Evolutionary conservation across 306 rosid genomes (phyloP).

Genomic region (Senna siamea): DNA sequence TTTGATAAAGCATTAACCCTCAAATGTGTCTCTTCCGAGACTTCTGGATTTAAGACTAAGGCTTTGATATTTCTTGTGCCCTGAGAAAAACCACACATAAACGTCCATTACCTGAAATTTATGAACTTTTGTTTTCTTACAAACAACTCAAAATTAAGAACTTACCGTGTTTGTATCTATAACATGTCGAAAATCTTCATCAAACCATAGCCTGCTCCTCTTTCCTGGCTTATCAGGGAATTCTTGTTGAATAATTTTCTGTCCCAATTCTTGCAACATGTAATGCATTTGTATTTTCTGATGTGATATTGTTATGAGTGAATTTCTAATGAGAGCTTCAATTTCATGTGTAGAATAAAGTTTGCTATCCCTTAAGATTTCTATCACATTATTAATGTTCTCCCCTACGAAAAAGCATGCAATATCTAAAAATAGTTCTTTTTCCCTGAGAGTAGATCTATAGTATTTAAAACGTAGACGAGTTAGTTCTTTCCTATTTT

Average conservation of each 20-base stretch:
- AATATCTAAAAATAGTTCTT: conserved; percentile 38
- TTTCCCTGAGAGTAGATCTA: background rate
- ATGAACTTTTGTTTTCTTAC: background rate
- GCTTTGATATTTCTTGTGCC: background rate
- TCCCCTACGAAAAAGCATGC: background rate
- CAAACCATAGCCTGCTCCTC: background rate
- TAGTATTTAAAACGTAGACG: too few species aligned
- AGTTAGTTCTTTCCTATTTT: too few species aligned
- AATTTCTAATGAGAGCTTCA: conserved; percentile 32
- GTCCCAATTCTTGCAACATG: background rate
- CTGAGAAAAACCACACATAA: background rate
- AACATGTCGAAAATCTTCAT: background rate
- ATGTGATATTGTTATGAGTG: background rate
- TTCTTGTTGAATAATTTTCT: background rate
- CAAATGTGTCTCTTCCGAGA: accelerated
- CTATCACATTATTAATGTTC: accelerated
- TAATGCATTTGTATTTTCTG: background rate
- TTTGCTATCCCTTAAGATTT: background rate
- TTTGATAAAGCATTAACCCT: background rate
- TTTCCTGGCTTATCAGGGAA: background rate
- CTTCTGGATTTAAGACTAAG: background rate
- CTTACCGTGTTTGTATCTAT: background rate
- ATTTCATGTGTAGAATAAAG: conserved; percentile 7
- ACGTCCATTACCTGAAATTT: background rate
- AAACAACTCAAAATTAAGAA: background rate